phyloP scores from a whole-genome alignment of 768 basidiomycete species.

The Trametes coccinea region DNA sequence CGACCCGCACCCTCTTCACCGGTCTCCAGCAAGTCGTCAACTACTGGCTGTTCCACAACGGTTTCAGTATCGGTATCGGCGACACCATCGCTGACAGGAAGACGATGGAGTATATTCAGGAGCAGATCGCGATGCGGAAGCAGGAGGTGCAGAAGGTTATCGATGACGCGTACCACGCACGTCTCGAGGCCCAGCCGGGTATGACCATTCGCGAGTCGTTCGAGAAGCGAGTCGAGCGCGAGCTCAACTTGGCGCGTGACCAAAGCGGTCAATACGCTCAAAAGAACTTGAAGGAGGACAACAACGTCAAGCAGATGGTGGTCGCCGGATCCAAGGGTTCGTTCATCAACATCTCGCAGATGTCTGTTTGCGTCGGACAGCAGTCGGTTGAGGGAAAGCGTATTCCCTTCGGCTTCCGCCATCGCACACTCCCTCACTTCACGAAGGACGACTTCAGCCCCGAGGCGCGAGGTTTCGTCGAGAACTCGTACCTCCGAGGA shows the following conservation, averaged over 20 bases:
- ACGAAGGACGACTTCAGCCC: slow-evolving; percentile 98
- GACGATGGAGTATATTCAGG: slow-evolving; percentile 86
- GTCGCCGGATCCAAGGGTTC: slow-evolving; percentile 98
- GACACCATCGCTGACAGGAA: slow-evolving; percentile 93
- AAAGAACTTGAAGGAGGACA: slow-evolving; percentile 96
- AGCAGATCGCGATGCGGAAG: slow-evolving; percentile 82
- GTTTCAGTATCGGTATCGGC: slow-evolving; percentile 98
- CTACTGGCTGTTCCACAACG: slow-evolving; percentile 98
- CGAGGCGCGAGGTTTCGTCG: slow-evolving; percentile 96
- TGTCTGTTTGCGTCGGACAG: slow-evolving; percentile 99
- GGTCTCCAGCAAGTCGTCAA: slow-evolving; percentile 96
- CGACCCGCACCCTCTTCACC: slow-evolving; percentile 86
- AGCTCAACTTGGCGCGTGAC: slow-evolving; percentile 94
- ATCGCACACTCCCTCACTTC: slow-evolving; percentile 95
- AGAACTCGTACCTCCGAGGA: slow-evolving; percentile 96
- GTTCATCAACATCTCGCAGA: slow-evolving; percentile 99
- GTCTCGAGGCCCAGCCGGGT: slow-evolving; percentile 87
- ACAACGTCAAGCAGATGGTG: slow-evolving; percentile 99
- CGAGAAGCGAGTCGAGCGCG: slow-evolving; percentile 87
- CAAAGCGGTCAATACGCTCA: slow-evolving; percentile 95
- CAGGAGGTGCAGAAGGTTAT: slow-evolving; percentile 76
- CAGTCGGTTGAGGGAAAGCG: slow-evolving; percentile 98
- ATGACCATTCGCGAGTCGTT: slow-evolving; percentile 99
- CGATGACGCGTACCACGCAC: slow-evolving; percentile 80
- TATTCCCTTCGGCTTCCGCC: slow-evolving; percentile 97